Conservation (phyloP, 2,329 filamentous ascomycete species). For the Colletotrichum sublineola region DNA sequence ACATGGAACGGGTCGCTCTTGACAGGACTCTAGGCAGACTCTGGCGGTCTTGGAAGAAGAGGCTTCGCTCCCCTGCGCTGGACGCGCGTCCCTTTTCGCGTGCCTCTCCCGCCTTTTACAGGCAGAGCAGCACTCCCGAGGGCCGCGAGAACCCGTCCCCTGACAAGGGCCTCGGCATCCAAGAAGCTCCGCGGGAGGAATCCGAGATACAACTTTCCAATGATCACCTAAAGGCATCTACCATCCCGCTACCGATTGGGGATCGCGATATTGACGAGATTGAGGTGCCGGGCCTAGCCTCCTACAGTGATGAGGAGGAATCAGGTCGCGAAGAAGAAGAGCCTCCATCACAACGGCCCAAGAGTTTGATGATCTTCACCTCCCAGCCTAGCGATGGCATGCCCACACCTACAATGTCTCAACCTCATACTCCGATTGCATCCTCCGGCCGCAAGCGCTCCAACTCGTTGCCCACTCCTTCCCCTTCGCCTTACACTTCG, state of each 20-base stretch:
- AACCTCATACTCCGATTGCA: constrained; percentile 53
- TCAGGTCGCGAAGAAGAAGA: constrained; percentile 56
- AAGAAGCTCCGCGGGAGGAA: constrained; percentile 37
- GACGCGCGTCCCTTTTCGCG: constrained; percentile 65
- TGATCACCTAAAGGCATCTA: constrained; percentile 63
- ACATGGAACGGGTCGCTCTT: constrained; percentile 93
- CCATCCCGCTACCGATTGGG: constrained; percentile 76
- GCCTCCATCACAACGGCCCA: constrained; percentile 55
- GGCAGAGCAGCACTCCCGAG: constrained; percentile 57
- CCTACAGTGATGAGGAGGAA: constrained; percentile 73
- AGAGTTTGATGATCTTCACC: constrained; percentile 60
- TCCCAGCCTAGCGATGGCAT: constrained; percentile 46
- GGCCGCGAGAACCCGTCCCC: constrained; percentile 53
- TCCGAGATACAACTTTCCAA: constrained; percentile 47
- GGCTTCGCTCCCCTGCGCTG: constrained; percentile 71
- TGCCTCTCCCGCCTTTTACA: constrained; percentile 57
- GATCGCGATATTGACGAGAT: constrained; percentile 83
- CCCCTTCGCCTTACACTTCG: constrained; percentile 46
- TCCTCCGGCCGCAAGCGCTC: constrained; percentile 59
- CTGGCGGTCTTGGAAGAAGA: constrained; percentile 97
- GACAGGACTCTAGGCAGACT: constrained; percentile 89
- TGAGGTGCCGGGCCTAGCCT: constrained; percentile 78
- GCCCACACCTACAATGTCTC: constrained; percentile 52
- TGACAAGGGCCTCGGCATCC: constrained; percentile 46
- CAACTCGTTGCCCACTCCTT: constrained; percentile 62